A percentile compares a stretch with the other conserved stretches of the same genome.
These are phyloP conservation scores for Neopestalotiopsis rosae DNA, from an alignment of 2,329 filamentous ascomycete genomes.

Conservation along the genomic window DNA sequence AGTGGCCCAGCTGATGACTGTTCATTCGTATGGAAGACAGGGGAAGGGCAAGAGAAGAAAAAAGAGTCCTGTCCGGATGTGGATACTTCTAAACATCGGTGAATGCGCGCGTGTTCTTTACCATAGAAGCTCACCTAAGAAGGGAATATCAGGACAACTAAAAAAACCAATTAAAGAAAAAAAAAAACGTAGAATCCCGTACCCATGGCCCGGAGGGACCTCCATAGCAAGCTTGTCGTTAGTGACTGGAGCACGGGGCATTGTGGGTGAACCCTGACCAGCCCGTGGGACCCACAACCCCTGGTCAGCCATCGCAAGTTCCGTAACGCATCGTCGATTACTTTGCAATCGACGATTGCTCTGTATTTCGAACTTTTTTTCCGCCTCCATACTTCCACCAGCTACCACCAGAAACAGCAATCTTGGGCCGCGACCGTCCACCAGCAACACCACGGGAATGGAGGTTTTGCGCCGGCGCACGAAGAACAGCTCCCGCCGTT, in stretches of 20 bases:
- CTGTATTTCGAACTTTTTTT: constrained; percentile 14
- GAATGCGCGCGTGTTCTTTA: background rate
- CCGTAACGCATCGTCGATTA: constrained; percentile 22
- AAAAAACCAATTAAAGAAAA: background rate
- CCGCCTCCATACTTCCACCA: background rate
- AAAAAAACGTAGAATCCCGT: background rate
- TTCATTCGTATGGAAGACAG: too few species aligned
- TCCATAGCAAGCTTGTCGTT: too few species aligned
- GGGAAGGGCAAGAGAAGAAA: too few species aligned
- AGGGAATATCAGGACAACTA: background rate
- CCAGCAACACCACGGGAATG: background rate
- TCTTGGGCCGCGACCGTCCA: background rate
- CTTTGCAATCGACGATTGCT: constrained; percentile 29
- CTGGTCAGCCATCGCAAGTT: background rate
- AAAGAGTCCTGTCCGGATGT: background rate
- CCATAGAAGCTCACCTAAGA: background rate
- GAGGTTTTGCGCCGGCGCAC: background rate
- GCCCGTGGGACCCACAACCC: constrained; percentile 1
- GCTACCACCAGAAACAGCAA: constrained; percentile 2
- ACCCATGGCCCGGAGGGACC: too few species aligned
- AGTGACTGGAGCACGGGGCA: background rate
- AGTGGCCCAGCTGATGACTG: background rate
- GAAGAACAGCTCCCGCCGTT: background rate
- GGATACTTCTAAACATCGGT: background rate
- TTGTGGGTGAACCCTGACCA: constrained; percentile 7